Evolutionary conservation across 768 basidiomycete genomes (phyloP), one percentile per base, ranked within the genome.

Genomic region (Mycena amicta): DNA sequence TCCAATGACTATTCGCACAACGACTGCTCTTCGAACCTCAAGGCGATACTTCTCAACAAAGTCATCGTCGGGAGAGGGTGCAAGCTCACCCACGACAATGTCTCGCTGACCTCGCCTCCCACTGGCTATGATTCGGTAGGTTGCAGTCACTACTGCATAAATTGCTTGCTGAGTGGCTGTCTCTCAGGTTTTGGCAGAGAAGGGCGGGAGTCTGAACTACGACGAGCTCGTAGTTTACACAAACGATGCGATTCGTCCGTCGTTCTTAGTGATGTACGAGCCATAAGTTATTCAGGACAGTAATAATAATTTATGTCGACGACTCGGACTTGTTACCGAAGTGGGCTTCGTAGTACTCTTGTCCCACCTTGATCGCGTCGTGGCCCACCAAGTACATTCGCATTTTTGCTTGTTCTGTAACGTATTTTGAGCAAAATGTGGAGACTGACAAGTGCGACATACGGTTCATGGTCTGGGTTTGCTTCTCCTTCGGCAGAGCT

Each of bases 1-100:
- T 87, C 88, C 18, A 85, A 88, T 58, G 88, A 90, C 70, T 90
- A 90, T 66, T 87, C 87, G 12, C 76, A 74, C 52, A 88, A 87
- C 58, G 75, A 80, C 52, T 81, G 79, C 59, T 72, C 78, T 41
- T 88, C 85, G 0, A 69, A 71, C 18, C 70, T 83, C 60, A 88
- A 88, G 62, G 84, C 84, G 0, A 86, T 90, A 37, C 77, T 90
- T n/a, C 72, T 90, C 53, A 89, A 88, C 71, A 89, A 89, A 65
- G 88, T 90, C 20, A 75, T 89, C 15, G 87, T 88, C 23, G 88
- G 88, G 26, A 86, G 83, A 64, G 87, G 86, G 3, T 83, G 79
- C 64, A 90, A 89, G 70, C 74, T 88, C 74, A 76, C 80, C 27
- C 80, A 83, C 18, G 84, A 88, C 62, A 83, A 79, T 61, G 77